A percentile compares a stretch with the other conserved stretches of the same genome.
Evolutionary conservation across 208 protist species (phyloP).

Genomic region (Trichomonas vaginalis): DNA sequence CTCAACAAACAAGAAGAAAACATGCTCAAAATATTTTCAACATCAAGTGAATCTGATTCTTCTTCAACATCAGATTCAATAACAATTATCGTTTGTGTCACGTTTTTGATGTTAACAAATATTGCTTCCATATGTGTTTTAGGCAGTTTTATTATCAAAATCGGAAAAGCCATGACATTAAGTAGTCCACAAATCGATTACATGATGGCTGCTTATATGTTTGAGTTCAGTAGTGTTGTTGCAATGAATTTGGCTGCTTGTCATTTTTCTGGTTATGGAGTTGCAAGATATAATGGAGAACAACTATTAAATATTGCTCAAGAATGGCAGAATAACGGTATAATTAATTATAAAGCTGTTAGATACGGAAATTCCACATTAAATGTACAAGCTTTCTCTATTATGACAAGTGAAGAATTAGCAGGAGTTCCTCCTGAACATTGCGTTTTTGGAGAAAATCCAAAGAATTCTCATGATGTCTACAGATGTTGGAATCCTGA

Average conservation of each 20-base stretch:
- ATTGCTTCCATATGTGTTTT: not conserved
- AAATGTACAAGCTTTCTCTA: not conserved
- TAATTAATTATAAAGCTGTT: not conserved
- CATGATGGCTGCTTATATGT: not conserved
- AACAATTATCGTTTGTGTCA: not conserved
- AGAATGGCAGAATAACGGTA: not conserved
- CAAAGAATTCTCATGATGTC: not conserved
- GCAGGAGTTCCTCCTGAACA: not conserved
- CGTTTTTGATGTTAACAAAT: not conserved
- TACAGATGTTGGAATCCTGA: not conserved
- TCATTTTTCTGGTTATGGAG: not conserved
- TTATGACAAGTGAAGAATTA: not conserved
- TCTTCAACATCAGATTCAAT: not conserved
- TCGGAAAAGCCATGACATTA: not conserved
- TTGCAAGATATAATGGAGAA: not conserved
- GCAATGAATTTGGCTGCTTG: not conserved
- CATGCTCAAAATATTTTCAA: not conserved
- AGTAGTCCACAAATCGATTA: not conserved
- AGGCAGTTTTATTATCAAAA: too few species aligned
- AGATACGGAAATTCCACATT: not conserved
- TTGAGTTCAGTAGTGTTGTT: not conserved
- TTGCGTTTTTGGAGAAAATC: not conserved
- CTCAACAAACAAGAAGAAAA: not conserved
- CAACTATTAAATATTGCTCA: not conserved
- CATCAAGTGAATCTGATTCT: not conserved